These are phyloP conservation scores for Chrysoporthe deuterocubensis DNA, from an alignment of 2,329 filamentous ascomycete genomes.

Conservation along the genomic window DNA sequence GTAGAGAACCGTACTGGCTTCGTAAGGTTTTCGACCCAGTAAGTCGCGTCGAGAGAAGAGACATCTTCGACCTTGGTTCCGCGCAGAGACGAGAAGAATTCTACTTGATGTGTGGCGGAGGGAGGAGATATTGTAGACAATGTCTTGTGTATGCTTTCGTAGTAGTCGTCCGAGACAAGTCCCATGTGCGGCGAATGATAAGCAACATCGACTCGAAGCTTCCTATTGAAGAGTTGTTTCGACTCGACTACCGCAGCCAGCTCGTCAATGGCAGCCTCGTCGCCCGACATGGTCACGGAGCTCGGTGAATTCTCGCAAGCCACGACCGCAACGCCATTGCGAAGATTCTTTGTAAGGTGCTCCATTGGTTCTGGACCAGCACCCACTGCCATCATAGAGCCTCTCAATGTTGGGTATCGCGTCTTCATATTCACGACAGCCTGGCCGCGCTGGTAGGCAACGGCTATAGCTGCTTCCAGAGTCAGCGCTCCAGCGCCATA, in stretches of 20 bases:
- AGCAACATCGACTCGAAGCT: constrained; percentile 39
- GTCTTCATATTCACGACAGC: constrained; percentile 10
- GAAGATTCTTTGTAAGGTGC: neutral
- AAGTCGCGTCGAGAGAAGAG: constrained; percentile 40
- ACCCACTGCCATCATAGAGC: constrained; percentile 24
- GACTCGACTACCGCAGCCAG: constrained; percentile 2
- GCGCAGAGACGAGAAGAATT: constrained; percentile 50
- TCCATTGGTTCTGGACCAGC: constrained; percentile 15
- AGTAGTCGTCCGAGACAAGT: constrained; percentile 33
- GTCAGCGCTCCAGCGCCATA: constrained; percentile 32
- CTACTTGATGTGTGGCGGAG: constrained; percentile 36
- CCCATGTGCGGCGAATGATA: constrained; percentile 43
- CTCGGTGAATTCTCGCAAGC: constrained; percentile 31
- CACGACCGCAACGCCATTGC: constrained; percentile 8
- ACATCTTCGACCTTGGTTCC: constrained; percentile 42
- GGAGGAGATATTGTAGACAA: neutral
- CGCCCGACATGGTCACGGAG: constrained; percentile 42
- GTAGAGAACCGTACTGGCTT: constrained; percentile 48
- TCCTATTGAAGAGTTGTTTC: constrained; percentile 36
- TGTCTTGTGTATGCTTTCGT: neutral
- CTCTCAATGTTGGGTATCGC: constrained; percentile 2
- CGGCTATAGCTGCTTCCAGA: constrained; percentile 27
- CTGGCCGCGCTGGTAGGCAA: constrained; percentile 31
- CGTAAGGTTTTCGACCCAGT: constrained; percentile 52
- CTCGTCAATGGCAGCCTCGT: constrained; percentile 26